Conservation (phyloP, 495 filamentous ascomycete genomes). For the Aspergillus haitiensis region DNA sequence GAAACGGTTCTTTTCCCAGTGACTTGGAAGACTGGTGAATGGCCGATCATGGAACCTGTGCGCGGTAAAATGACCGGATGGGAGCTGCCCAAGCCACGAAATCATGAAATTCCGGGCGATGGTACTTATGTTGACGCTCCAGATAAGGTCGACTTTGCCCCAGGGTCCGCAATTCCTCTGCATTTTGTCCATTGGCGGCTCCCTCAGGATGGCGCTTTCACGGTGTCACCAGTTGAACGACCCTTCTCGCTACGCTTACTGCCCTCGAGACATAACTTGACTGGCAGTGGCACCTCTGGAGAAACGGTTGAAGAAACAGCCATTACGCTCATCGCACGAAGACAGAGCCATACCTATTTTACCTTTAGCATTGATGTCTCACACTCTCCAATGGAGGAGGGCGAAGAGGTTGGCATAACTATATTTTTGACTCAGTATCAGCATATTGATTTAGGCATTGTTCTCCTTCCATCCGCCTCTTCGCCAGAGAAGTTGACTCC, state of each 20-base stretch:
- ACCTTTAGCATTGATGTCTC: conserved; percentile 20
- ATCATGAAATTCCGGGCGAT: conserved; percentile 3
- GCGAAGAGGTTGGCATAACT: conserved; percentile 20
- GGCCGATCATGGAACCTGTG: conserved; percentile 32
- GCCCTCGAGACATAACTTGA: conserved; percentile 14
- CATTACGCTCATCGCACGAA: conserved; percentile 15
- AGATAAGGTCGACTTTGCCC: conserved; percentile 24
- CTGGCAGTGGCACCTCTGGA: conserved; percentile 7
- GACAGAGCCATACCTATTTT: conserved; percentile 23
- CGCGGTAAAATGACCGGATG: conserved; percentile 21
- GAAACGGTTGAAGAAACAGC: conserved; percentile 7
- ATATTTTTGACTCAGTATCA: conserved; percentile 21
- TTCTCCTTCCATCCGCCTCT: conserved; percentile 6
- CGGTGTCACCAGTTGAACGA: conserved; percentile 20
- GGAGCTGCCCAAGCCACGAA: conserved; percentile 7
- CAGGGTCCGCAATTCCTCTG: conserved; percentile 17
- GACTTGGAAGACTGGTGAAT: conserved; percentile 41
- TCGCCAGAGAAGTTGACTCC: conserved; percentile 2
- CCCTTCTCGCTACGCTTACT: conserved; percentile 17
- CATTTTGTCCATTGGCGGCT: conserved; percentile 25
- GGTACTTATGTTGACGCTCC: conserved; percentile 18
- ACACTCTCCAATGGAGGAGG: conserved; percentile 3
- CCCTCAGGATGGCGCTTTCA: conserved; percentile 9
- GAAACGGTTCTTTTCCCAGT: conserved; percentile 58
- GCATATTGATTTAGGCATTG: conserved; percentile 22